Base-by-base conservation (phyloP, 805 yeast species). In the Nakazawaea wyomingensis region DNA sequence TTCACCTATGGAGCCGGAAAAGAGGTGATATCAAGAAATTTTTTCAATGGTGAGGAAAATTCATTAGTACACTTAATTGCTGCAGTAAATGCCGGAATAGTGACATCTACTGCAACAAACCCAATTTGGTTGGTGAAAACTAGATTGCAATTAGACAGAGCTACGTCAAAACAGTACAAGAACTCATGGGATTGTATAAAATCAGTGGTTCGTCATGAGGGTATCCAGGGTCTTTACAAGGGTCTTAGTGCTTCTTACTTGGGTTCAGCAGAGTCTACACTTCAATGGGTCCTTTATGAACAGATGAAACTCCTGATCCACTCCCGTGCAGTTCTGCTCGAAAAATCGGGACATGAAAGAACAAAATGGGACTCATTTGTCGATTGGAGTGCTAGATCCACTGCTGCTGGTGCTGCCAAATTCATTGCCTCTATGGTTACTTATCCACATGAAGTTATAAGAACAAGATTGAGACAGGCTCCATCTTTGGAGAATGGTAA, bases 41-140 rank as follows among this genome's bases (percentile, higher is more conserved):
- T 88, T 62, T 83, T 84, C 60, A 62, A 82, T 41, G 89, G 90
- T 10, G 61, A 82, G 46, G 96, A 90, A 55, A 80, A 81, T 13
- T 80, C 97, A 1, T 78, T 87, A 77, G 78, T 93, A 17, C 98
- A 93, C 64, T 67, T 95, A 43, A 56, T 79, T 30, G 80, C 97
- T 1, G 99, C 97, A 5, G 80, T 90, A 0, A 73, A 74, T 53
- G 99, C 99, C 0, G 99, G 99, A 4, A 70, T 91, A 57, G 91
- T 83, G 14, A 93, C 99, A 0, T 83, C 96, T 4, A 91, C 99
- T 0, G 96, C 89, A 11, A 93, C 99, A 0, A 93, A 93, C 60
- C 99, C 99, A 10, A 93, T 93, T 45, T 93, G 99, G 99, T 69
- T 93, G 47, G 82, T 93, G 47, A 93, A 93, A 65, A 93, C 99